Percentiles rank a stretch among this genome's conserved stretches.
phyloP scores from a whole-genome alignment of 2,329 filamentous ascomycete species.

The Tothia fuscella region DNA sequence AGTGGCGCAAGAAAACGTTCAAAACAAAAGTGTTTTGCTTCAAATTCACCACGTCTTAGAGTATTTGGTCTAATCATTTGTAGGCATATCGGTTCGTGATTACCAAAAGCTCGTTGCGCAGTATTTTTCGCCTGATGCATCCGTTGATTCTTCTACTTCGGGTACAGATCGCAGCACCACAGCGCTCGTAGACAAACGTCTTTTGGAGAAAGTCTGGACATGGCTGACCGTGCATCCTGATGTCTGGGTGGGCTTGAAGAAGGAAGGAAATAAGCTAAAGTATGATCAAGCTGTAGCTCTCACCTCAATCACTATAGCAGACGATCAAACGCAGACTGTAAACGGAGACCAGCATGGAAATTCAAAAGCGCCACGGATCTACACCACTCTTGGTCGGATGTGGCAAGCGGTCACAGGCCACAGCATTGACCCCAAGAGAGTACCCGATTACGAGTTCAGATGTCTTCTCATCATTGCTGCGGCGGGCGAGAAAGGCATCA shows the following conservation, averaged over 20 bases:
- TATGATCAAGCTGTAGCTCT: slow-evolving; percentile 29
- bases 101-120: slow-evolving; percentile 26
- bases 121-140: slow-evolving; percentile 18
- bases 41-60: too few relatives aligned
- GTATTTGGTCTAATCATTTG: too few relatives aligned
- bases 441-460: slow-evolving; percentile 43
- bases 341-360: slow-evolving; percentile 10
- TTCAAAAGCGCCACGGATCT: slow-evolving; percentile 28
- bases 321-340: background rate
- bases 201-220: slow-evolving; percentile 44
- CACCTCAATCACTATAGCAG: slow-evolving; percentile 8
- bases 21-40: too few relatives aligned
- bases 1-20: background rate
- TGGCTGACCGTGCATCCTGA: slow-evolving; percentile 46
- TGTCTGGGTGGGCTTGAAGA: slow-evolving; percentile 34
- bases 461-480: slow-evolving; percentile 48
- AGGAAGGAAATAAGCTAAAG: slow-evolving; percentile 28
- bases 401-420: slow-evolving; percentile 52
- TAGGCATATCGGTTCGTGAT: slow-evolving; percentile 30
- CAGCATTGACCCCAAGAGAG: slow-evolving; percentile 40
- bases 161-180: slow-evolving; percentile 14
- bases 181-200: slow-evolving; percentile 32
- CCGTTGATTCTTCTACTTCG: slow-evolving; percentile 1
- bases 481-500: slow-evolving; percentile 40
- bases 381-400: slow-evolving; percentile 42